Conservation (phyloP, 2,329 filamentous ascomycete genomes). For the Penicillium sp. region DNA sequence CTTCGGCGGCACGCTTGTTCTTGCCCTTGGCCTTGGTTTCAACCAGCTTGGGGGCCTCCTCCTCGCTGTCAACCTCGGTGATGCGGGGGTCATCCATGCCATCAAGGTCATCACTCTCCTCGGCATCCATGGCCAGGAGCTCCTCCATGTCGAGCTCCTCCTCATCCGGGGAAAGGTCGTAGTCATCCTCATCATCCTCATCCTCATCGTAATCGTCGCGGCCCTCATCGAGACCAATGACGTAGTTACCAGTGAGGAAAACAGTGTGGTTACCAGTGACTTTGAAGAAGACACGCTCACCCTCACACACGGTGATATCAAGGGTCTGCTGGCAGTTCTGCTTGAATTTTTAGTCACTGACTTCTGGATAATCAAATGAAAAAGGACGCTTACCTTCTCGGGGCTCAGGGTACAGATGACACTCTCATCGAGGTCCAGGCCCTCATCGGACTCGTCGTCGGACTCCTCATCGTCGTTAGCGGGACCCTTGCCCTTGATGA, state of each 20-base stretch:
- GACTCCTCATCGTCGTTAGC: constrained; percentile 61
- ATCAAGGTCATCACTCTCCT: constrained; percentile 75
- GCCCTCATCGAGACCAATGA: constrained; percentile 66
- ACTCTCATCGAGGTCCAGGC: constrained; percentile 76
- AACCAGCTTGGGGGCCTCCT: constrained; percentile 62
- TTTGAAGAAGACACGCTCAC: constrained; percentile 89
- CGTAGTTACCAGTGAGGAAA: constrained; percentile 94
- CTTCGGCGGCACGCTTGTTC: constrained; percentile 88
- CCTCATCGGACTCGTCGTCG: constrained; percentile 58
- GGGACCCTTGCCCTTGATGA: constrained; percentile 68
- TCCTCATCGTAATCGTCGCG: constrained; percentile 48
- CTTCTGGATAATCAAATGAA: background rate
- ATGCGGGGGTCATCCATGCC: constrained; percentile 76
- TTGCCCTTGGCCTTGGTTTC: constrained; percentile 62
- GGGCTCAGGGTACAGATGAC: constrained; percentile 96
- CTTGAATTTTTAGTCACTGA: constrained; percentile 4
- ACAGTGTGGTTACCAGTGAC: constrained; percentile 87
- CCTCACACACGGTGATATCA: constrained; percentile 85
- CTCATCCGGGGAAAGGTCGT: constrained; percentile 77
- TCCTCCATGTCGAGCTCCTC: constrained; percentile 68
- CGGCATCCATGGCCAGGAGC: constrained; percentile 50
- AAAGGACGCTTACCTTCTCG: constrained; percentile 65
- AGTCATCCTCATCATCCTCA: constrained; percentile 66
- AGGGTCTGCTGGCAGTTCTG: constrained; percentile 94
- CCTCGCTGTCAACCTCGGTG: constrained; percentile 77